A percentile compares a stretch with the other conserved stretches of the same genome.
phyloP scores from a whole-genome alignment of 1,284 basidiomycete species.

The Apiotrichum veenhuisii region DNA sequence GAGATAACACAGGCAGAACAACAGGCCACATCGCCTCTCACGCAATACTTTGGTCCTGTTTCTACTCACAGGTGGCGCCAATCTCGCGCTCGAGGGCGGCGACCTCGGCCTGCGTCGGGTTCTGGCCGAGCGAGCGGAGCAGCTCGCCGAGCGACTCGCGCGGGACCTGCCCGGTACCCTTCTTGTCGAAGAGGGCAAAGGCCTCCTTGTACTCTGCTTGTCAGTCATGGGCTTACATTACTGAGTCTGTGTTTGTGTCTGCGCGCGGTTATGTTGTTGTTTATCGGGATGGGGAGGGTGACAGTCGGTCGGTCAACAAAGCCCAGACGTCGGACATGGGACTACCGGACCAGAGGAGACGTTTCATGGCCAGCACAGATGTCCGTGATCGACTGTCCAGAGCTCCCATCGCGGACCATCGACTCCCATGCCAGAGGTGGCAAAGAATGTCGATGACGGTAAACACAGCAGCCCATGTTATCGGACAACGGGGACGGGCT shows the following conservation, averaged over 20 bases:
- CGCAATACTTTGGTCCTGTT: too few species aligned
- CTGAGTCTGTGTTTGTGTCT: too few species aligned
- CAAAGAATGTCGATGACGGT: not conserved
- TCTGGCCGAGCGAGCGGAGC: constrained; percentile 90
- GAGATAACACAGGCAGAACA: too few species aligned
- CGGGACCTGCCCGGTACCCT: constrained; percentile 83
- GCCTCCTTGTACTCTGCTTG: constrained; percentile 86
- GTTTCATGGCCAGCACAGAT: too few species aligned
- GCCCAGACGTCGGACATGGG: too few species aligned
- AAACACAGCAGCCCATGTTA: not conserved
- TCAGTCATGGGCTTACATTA: not conserved
- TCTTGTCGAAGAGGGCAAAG: constrained; percentile 97
- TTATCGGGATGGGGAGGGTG: too few species aligned
- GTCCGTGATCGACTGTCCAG: too few species aligned
- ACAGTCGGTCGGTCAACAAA: too few species aligned
- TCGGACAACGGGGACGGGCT: not conserved
- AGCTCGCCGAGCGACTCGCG: constrained; percentile 91
- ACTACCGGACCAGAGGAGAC: too few species aligned
- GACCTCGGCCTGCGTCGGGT: constrained; percentile 96
- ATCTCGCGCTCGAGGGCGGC: constrained; percentile 70
- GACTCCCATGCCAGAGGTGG: not conserved
- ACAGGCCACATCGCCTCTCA: too few species aligned
- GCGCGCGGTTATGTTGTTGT: too few species aligned
- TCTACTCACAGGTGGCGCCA: constrained; percentile 39
- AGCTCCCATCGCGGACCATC: too few species aligned